phyloP scores from a whole-genome alignment of 2,329 filamentous ascomycete genomes.

The Hyphodiscus sp. region DNA sequence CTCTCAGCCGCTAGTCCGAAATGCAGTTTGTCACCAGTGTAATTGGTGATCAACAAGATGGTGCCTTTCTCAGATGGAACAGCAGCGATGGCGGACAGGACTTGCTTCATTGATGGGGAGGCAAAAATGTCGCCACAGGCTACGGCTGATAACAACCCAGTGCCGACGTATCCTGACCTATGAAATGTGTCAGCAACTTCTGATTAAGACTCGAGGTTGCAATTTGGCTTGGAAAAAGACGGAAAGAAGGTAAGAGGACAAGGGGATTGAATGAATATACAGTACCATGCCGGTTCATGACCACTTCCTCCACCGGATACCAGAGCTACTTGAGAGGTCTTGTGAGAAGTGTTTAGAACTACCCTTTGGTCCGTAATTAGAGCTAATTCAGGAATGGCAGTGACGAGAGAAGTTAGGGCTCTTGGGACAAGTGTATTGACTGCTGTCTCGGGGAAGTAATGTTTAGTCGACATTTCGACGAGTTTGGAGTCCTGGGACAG shows the following conservation, averaged over 20 bases:
- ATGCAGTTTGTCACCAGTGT: constrained; percentile 39
- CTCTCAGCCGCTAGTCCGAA: constrained; percentile 36
- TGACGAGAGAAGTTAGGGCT: constrained; percentile 40
- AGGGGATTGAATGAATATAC: background rate
- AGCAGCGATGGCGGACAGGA: constrained; percentile 50
- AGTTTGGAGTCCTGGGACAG: no score
- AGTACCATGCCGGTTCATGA: constrained; percentile 39
- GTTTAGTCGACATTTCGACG: constrained; percentile 42
- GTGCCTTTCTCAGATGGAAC: constrained; percentile 49
- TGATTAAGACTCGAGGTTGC: background rate
- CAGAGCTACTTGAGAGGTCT: constrained; percentile 15
- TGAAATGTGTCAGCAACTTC: background rate
- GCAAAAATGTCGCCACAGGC: constrained; percentile 59
- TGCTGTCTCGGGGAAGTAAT: constrained; percentile 45
- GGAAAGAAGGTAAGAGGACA: background rate
- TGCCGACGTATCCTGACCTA: constrained; percentile 55
- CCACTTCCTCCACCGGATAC: constrained; percentile 27
- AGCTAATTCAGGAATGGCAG: constrained; percentile 37
- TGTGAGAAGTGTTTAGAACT: constrained; percentile 39
- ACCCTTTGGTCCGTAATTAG: constrained; percentile 42
- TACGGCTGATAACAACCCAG: constrained; percentile 53
- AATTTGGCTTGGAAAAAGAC: background rate
- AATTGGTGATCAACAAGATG: constrained; percentile 56
- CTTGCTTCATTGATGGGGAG: constrained; percentile 56
- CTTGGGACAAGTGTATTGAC: constrained; percentile 40